Base-by-base conservation (phyloP, 345 rosid species). In the Ceriops zippeliana region DNA sequence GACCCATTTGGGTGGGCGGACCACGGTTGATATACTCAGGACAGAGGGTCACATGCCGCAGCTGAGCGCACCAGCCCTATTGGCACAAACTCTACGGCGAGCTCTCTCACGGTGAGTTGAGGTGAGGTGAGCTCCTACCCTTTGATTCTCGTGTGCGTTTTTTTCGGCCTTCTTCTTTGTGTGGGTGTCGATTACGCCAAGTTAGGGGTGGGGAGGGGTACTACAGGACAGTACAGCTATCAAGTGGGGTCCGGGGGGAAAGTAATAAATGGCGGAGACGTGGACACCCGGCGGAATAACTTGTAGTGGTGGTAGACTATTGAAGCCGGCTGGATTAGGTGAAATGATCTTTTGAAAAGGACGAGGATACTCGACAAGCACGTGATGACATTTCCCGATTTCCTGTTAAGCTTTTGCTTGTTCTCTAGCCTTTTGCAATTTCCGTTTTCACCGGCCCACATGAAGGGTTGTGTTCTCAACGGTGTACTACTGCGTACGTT, bases 31-130 rank as follows among this genome's bases (percentile, higher is more conserved):
- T 75, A 75, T 75, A 37, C 58, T 92, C 54, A 76, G 73, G 49
- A 90, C 90, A 1, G 96, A 92, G 65, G 96, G 98, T 10, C 98
- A 92, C 75, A 80, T 92, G 77, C 95, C 98, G 1, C 96, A 92
- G 75, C 73, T 92, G 27, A 92, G 89, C 52, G 96, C 96, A 28
- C 97, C 97, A 1, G 69, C 74, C 3, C 65, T 80, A 68, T 58
- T 91, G 22, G 88, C 87, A n/a, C 90, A 78, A 47, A 79, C 74
- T 13, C 84, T 91, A 83, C 81, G 86, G 76, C 86, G 87, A 78
- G 91, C 87, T 20, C 86, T 91, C 49, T 62, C 81, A 2, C 85
- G 89, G 74, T 87, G 86, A 80, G 42, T 73, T 87, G 86, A 80
- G 42, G 26, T 24, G 26, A 24, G 26, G 26, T 24, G 26, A 24